Percentiles rank a stretch among this genome's conserved stretches.
phyloP scores from a whole-genome alignment of 2,329 filamentous ascomycete species.

The Beauveria sp. region DNA sequence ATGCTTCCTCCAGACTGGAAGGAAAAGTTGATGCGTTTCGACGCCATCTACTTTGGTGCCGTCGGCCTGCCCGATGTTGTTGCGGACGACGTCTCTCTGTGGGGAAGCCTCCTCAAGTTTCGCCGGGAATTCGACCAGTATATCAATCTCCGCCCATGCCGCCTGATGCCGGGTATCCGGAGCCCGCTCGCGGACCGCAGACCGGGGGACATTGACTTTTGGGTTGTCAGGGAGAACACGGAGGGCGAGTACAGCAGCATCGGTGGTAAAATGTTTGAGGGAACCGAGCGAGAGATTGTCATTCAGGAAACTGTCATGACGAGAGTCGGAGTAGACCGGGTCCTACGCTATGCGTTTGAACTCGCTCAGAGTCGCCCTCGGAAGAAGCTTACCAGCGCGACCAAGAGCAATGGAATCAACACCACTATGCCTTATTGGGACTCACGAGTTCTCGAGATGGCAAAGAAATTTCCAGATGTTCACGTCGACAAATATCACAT shows the following conservation, averaged over 20 bases:
- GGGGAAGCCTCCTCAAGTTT: slow-evolving; percentile 60
- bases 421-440: slow-evolving; percentile 66
- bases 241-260: slow-evolving; percentile 62
- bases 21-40: slow-evolving; percentile 48
- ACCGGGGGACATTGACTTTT: slow-evolving; percentile 57
- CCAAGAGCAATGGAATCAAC: slow-evolving; percentile 59
- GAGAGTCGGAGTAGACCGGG: slow-evolving; percentile 49
- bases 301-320: slow-evolving; percentile 60
- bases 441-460: slow-evolving; percentile 46
- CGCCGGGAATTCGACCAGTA: slow-evolving; percentile 62
- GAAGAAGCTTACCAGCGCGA: slow-evolving; percentile 57
- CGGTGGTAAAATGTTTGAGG: slow-evolving; percentile 53
- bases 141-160: slow-evolving; percentile 58
- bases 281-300: slow-evolving; percentile 50
- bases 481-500: slow-evolving; percentile 58
- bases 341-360: slow-evolving; percentile 58
- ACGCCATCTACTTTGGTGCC: slow-evolving; percentile 62
- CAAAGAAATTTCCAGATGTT: slow-evolving; percentile 50
- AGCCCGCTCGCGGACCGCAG: slow-evolving; percentile 47
- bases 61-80: slow-evolving; percentile 50
- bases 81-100: slow-evolving; percentile 60
- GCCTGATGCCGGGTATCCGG: slow-evolving; percentile 51
- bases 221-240: slow-evolving; percentile 59
- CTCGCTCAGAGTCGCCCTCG: slow-evolving; percentile 49
- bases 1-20: slow-evolving; percentile 39